Evolutionary conservation across 768 basidiomycete species (phyloP).

Genomic region (Russula dissimulans): DNA sequence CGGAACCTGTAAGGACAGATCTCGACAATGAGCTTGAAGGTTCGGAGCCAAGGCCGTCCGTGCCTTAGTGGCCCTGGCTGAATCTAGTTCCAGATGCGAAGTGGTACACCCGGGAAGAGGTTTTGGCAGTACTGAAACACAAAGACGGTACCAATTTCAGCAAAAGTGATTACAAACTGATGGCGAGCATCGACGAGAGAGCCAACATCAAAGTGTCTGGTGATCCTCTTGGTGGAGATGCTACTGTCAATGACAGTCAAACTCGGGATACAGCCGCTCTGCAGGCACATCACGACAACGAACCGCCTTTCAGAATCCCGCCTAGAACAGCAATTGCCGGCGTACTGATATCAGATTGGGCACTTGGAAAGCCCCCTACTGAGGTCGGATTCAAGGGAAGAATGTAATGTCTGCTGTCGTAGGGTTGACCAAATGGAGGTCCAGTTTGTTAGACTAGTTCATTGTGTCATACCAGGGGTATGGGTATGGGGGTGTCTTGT

Average conservation of each 20-base stretch:
- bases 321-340: slow-evolving; percentile 73
- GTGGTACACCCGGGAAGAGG: slow-evolving; percentile 77
- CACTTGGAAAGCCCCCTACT: slow-evolving; percentile 39
- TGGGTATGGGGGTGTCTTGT: no score
- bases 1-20: slow-evolving; percentile 68
- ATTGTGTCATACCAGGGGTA: background rate
- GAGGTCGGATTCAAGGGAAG: slow-evolving; percentile 5
- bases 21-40: slow-evolving; percentile 95
- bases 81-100: slow-evolving; percentile 53
- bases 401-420: slow-evolving; percentile 3
- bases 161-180: slow-evolving; percentile 41
- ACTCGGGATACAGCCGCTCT: slow-evolving; percentile 20
- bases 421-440: background rate
- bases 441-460: background rate
- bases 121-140: slow-evolving; percentile 55
- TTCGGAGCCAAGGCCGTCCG: slow-evolving; percentile 22
- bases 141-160: slow-evolving; percentile 40
- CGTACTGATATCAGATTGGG: slow-evolving; percentile 80
- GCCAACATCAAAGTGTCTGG: slow-evolving; percentile 16
- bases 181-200: slow-evolving; percentile 34
- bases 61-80: background rate
- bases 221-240: slow-evolving; percentile 25
- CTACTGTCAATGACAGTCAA: slow-evolving; percentile 23
- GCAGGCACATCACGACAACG: slow-evolving; percentile 19
- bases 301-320: slow-evolving; percentile 64